Percentiles rank a stretch among this genome's conserved stretches.
Evolutionary conservation across 257 asterid genomes (phyloP).

Genomic region (Capsicum rhomboideum): DNA sequence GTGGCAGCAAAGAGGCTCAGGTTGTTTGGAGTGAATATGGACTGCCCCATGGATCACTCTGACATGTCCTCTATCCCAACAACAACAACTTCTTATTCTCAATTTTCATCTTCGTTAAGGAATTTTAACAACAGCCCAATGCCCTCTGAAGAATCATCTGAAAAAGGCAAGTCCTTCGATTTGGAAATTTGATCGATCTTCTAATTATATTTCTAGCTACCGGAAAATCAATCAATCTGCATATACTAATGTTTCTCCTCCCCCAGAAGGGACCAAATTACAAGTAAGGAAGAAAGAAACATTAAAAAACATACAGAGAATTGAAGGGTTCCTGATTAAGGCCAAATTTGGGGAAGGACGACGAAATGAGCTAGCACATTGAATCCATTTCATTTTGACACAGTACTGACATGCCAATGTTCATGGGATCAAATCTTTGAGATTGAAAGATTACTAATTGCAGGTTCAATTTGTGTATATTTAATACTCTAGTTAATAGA

Average conservation of each 20-base stretch:
- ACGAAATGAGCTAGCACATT: not conserved
- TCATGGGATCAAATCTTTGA: not conserved
- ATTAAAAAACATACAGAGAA: not conserved
- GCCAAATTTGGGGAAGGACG: not conserved
- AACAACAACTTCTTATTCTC: not conserved
- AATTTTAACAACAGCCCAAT: not conserved
- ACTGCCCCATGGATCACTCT: slow-evolving; percentile 47
- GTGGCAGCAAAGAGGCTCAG: slow-evolving; percentile 84
- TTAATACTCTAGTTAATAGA: not conserved
- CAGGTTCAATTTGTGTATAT: not conserved
- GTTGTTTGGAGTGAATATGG: slow-evolving; percentile 93
- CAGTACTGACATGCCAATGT: not conserved
- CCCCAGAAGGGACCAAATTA: not conserved
- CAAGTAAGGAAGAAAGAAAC: not conserved
- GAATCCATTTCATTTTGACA: not conserved
- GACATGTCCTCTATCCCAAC: slow-evolving; percentile 18
- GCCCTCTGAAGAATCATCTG: not conserved
- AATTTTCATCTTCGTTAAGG: not conserved
- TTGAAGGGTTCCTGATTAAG: not conserved
- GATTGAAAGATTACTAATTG: not conserved
- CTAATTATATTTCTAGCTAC: too few species aligned
- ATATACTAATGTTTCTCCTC: too few species aligned
- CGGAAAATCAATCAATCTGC: too few species aligned
- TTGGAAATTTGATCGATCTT: slow-evolving; percentile 39
- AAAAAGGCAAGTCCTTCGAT: slow-evolving; percentile 65